phyloP scores from a whole-genome alignment of 805 yeast species.

The Suhomyces sp. region DNA sequence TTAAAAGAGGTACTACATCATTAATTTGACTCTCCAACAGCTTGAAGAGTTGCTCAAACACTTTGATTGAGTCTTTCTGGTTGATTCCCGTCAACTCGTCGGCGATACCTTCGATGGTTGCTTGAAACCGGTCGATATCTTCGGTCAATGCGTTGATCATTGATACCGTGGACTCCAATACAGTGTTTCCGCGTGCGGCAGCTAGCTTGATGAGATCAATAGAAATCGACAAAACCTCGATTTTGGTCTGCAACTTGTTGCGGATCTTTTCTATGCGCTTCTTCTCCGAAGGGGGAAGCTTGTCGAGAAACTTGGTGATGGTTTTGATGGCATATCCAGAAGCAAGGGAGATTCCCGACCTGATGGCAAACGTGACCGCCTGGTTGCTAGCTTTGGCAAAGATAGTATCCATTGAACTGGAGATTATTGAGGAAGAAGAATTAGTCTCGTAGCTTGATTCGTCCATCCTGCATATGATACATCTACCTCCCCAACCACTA shows the following conservation, averaged over 20 bases:
- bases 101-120: conserved; percentile 41
- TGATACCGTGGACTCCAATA: conserved; percentile 51
- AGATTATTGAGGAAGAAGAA: not conserved
- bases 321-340: conserved; percentile 70
- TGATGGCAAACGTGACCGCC: conserved; percentile 75
- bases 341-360: conserved; percentile 73
- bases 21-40: conserved; percentile 53
- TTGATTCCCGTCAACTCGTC: conserved; percentile 25
- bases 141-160: conserved; percentile 53
- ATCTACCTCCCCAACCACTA: no score
- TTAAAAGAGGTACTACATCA: conserved; percentile 65
- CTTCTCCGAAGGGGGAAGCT: conserved; percentile 54
- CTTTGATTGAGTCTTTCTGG: conserved; percentile 36
- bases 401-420: conserved; percentile 48
- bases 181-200: conserved; percentile 60
- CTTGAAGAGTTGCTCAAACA: conserved; percentile 51
- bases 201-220: conserved; percentile 64
- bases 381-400: conserved; percentile 64
- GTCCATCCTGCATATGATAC: no score
- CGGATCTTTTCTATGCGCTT: conserved; percentile 39
- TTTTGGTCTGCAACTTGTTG: conserved; percentile 51
- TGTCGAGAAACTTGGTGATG: conserved; percentile 53
- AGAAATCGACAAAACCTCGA: conserved; percentile 60
- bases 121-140: conserved; percentile 59
- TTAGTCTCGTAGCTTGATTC: no score